A percentile compares a stretch with the other conserved stretches of the same genome.
phyloP scores from a whole-genome alignment of 2,329 filamentous ascomycete genomes.

The Fusarium equiseti region DNA sequence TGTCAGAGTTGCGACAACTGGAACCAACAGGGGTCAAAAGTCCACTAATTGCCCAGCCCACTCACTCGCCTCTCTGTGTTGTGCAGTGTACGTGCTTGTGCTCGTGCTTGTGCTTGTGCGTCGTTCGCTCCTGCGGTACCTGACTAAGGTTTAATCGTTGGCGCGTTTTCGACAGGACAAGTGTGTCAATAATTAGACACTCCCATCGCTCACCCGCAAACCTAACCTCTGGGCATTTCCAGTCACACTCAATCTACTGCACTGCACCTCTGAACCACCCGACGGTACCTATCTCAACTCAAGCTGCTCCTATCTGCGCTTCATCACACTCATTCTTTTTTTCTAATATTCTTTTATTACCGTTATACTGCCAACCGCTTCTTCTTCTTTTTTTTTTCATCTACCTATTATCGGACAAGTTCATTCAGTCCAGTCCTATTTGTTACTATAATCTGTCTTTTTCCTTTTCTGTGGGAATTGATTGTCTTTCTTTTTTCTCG shows the following conservation, averaged over 20 bases:
- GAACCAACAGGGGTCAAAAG: constrained; percentile 27
- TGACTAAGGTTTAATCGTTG: constrained; percentile 30
- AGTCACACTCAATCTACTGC: constrained; percentile 10
- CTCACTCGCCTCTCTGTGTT: constrained; percentile 18
- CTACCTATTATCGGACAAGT: neutral
- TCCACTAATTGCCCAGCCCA: constrained; percentile 39
- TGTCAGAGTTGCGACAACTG: constrained; percentile 31
- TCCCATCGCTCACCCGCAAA: constrained; percentile 19
- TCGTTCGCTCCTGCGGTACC: constrained; percentile 29
- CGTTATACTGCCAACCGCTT: constrained; percentile 2
- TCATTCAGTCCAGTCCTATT: neutral
- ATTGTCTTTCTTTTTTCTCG: constrained; percentile 34
- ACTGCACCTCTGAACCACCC: constrained; percentile 17
- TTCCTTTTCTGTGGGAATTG: constrained; percentile 30
- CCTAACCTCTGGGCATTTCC: constrained; percentile 33
- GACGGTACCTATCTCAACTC: constrained; percentile 18
- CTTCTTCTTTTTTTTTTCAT: neutral
- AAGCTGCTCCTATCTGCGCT: constrained; percentile 12
- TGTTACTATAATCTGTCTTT: constrained; percentile 6
- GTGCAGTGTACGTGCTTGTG: constrained; percentile 31
- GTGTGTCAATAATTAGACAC: constrained; percentile 42
- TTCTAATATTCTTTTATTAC: constrained; percentile 2
- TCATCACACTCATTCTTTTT: constrained; percentile 29
- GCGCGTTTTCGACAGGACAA: constrained; percentile 16
- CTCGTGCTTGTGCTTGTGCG: constrained; percentile 9